Conservation (phyloP, 2,329 filamentous ascomycete species). For the Microsporum canis region DNA sequence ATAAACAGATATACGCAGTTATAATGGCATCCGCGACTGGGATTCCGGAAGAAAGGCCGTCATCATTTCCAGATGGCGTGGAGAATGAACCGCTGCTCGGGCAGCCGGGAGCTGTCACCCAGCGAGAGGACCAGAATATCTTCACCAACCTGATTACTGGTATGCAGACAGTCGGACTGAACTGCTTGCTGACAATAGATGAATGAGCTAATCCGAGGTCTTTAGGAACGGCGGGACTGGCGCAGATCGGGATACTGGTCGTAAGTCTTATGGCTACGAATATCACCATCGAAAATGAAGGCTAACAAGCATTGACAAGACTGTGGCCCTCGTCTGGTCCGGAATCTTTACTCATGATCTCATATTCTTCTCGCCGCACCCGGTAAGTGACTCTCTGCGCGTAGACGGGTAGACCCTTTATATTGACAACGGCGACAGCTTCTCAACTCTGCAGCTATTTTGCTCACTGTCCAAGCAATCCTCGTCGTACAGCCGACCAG, state of each 20-base stretch:
- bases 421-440: conserved; percentile 26
- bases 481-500: conserved; percentile 81
- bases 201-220: conserved; percentile 1
- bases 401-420: neutral
- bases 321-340: conserved; percentile 66
- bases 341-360: conserved; percentile 58
- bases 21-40: conserved; percentile 59
- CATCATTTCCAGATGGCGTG: conserved; percentile 22
- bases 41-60: conserved; percentile 45
- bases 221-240: conserved; percentile 68
- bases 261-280: conserved; percentile 28
- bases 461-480: conserved; percentile 67
- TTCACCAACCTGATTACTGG: conserved; percentile 63
- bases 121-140: conserved; percentile 53
- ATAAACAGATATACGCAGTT: neutral
- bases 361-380: conserved; percentile 80
- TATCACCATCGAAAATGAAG: neutral
- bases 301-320: conserved; percentile 28
- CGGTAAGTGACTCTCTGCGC: conserved; percentile 43
- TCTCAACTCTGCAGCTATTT: conserved; percentile 52
- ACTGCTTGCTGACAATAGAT: neutral
- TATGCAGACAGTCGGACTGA: conserved; percentile 32
- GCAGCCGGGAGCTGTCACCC: conserved; percentile 59
- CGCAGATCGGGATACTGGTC: conserved; percentile 67
- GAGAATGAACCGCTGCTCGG: conserved; percentile 60